Percentiles rank a stretch among this genome's conserved stretches.
phyloP scores from a whole-genome alignment of 768 basidiomycete genomes.

The Boletus rubroflammeus region DNA sequence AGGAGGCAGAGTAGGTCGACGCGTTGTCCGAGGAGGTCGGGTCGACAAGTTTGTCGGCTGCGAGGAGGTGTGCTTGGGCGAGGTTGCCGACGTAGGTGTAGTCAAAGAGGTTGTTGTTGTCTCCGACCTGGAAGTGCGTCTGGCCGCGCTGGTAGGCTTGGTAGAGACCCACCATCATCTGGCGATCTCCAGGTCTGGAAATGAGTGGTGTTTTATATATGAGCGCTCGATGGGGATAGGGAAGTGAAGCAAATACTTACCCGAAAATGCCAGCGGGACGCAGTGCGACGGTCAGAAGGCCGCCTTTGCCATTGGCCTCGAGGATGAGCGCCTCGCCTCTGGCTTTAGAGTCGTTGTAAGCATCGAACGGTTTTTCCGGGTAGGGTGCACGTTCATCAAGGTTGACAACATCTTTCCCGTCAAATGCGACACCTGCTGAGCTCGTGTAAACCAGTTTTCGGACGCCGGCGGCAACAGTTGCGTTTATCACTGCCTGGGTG shows the following conservation, averaged over 20 bases:
- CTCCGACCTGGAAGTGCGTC: slow-evolving; percentile 90
- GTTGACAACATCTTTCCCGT: slow-evolving; percentile 75
- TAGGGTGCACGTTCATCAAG: slow-evolving; percentile 83
- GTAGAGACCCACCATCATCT: slow-evolving; percentile 76
- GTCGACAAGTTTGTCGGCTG: slow-evolving; percentile 76
- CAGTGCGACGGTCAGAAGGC: slow-evolving; percentile 83
- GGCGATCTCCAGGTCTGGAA: slow-evolving; percentile 84
- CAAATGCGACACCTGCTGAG: slow-evolving; percentile 88
- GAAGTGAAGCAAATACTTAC: slow-evolving; percentile 39
- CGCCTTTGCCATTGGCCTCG: slow-evolving; percentile 79
- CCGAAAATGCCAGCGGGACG: slow-evolving; percentile 96
- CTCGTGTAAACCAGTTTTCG: slow-evolving; percentile 92
- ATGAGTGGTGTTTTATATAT: neutral
- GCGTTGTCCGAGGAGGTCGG: slow-evolving; percentile 38
- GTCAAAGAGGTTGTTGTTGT: slow-evolving; percentile 91
- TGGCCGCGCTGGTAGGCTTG: slow-evolving; percentile 76
- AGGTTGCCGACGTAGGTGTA: slow-evolving; percentile 97
- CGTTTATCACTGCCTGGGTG: slow-evolving; percentile 79
- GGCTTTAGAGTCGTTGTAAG: slow-evolving; percentile 93
- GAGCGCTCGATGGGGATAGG: neutral
- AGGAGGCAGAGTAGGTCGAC: slow-evolving; percentile 8
- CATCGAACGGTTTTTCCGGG: slow-evolving; percentile 75
- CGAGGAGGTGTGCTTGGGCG: slow-evolving; percentile 89
- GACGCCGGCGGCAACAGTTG: slow-evolving; percentile 68
- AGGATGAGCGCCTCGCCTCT: slow-evolving; percentile 82